These are phyloP conservation scores for Escallonia rubra DNA, from an alignment of 129 eudicot genomes.

Conservation along the genomic window DNA sequence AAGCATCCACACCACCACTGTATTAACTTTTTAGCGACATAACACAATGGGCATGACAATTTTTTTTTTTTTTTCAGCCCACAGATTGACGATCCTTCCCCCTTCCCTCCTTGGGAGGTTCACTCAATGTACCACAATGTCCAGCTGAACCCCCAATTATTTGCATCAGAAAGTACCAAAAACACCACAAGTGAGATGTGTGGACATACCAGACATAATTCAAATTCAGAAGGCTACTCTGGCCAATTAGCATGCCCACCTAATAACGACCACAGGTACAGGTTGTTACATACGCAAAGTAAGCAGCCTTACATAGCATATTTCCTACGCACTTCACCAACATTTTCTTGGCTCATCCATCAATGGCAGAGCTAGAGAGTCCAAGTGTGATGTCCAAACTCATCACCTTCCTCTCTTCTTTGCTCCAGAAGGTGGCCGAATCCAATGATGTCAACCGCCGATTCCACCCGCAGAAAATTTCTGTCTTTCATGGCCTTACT, in stretches of 20 bases:
- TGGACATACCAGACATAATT: slow-evolving; percentile 35
- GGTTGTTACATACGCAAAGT: slow-evolving; percentile 36
- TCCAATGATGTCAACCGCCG: slow-evolving; percentile 57
- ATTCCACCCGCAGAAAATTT: slow-evolving; percentile 57
- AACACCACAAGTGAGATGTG: slow-evolving; percentile 9
- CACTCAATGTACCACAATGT: slow-evolving; percentile 2
- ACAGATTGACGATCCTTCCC: neutral
- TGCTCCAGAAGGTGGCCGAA: slow-evolving; percentile 74
- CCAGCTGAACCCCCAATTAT: slow-evolving; percentile 1
- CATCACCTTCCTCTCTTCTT: slow-evolving; percentile 66
- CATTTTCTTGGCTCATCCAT: slow-evolving; percentile 11
- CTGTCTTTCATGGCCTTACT: slow-evolving; percentile 80
- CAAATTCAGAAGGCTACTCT: slow-evolving; percentile 25
- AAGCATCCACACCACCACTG: too few relatives aligned
- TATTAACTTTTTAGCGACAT: too few relatives aligned
- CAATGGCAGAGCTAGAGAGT: slow-evolving; percentile 71
- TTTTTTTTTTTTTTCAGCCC: too few relatives aligned
- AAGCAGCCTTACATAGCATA: neutral
- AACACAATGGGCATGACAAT: too few relatives aligned
- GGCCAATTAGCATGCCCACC: slow-evolving; percentile 28
- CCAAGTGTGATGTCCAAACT: slow-evolving; percentile 60
- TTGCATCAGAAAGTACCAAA: neutral
- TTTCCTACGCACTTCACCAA: neutral
- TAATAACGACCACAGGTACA: slow-evolving; percentile 43
- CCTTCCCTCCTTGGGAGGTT: slow-evolving; percentile 13